Percentiles rank a stretch among this genome's conserved stretches.
Evolutionary conservation across 176 grass and related monocot species (phyloP).

Genomic region (Lolium perenne): DNA sequence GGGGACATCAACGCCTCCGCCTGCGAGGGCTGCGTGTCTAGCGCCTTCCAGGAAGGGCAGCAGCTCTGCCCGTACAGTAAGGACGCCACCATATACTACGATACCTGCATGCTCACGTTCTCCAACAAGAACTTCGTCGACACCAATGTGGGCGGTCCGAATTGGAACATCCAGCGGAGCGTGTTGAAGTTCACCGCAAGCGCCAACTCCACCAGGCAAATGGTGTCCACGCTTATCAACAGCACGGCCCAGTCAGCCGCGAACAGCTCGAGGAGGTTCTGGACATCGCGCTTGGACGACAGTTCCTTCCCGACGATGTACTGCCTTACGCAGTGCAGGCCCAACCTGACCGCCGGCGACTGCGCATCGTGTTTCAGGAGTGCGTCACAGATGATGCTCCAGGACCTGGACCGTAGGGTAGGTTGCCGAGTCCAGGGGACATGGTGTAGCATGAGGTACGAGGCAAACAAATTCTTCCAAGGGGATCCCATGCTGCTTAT

Average conservation of each 20-base stretch:
- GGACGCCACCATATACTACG: conserved; percentile 24
- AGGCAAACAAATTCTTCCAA: neutral
- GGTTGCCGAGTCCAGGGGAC: neutral
- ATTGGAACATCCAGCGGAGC: no score
- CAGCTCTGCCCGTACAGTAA: conserved; percentile 24
- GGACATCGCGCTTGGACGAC: no score
- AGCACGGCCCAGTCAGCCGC: no score
- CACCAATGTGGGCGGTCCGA: neutral
- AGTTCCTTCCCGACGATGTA: no score
- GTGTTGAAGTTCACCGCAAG: no score
- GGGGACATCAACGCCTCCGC: conserved; percentile 33
- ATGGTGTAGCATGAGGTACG: neutral
- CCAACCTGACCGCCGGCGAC: no score
- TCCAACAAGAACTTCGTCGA: conserved; percentile 47
- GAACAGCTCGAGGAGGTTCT: no score
- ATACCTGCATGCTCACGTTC: conserved; percentile 49
- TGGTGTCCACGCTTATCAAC: no score
- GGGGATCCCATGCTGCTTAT: neutral
- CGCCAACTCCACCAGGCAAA: no score
- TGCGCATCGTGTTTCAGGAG: conserved; percentile 17
- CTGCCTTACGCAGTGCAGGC: no score
- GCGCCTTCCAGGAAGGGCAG: neutral
- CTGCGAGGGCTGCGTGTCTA: conserved; percentile 33
- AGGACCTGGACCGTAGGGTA: neutral
- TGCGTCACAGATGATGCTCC: neutral